A percentile compares a stretch with the other conserved stretches of the same genome.
These are phyloP conservation scores for Striga asiatica DNA, from an alignment of 257 asterid species.

Conservation along the genomic window DNA sequence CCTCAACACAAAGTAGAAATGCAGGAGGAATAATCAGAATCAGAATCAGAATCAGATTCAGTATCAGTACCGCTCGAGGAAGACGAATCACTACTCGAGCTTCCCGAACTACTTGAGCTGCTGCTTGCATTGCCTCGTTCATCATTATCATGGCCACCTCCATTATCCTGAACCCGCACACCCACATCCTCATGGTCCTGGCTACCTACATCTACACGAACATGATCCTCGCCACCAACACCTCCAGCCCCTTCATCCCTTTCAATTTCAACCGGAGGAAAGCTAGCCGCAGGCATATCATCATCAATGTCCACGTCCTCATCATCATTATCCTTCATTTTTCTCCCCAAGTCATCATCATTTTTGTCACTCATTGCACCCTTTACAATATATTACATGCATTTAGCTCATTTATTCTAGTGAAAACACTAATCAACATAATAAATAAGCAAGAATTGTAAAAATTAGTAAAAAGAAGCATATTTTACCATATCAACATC, in stretches of 20 bases:
- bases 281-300: slow-evolving; percentile 76
- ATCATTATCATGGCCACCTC: neutral
- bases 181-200: too few relatives aligned
- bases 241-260: slow-evolving; percentile 62
- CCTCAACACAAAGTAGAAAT: slow-evolving; percentile 43
- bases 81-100: slow-evolving; percentile 93
- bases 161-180: too few relatives aligned
- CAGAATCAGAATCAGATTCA: too few relatives aligned
- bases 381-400: too few relatives aligned
- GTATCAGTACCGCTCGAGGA: slow-evolving; percentile 82
- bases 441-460: too few relatives aligned
- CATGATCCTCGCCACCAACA: slow-evolving; percentile 18
- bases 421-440: too few relatives aligned
- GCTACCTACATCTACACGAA: too few relatives aligned
- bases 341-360: slow-evolving; percentile 46
- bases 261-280: slow-evolving; percentile 84
- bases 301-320: slow-evolving; percentile 95
- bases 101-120: slow-evolving; percentile 85
- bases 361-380: slow-evolving; percentile 39
- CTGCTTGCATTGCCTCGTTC: slow-evolving; percentile 39
- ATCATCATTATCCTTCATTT: slow-evolving; percentile 58
- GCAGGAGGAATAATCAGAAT: slow-evolving; percentile 38
- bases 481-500: slow-evolving; percentile 44
- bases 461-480: too few relatives aligned
- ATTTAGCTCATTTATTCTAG: too few relatives aligned